Conservation (phyloP, 768 basidiomycete genomes). For the Lactifluus rugatus region DNA sequence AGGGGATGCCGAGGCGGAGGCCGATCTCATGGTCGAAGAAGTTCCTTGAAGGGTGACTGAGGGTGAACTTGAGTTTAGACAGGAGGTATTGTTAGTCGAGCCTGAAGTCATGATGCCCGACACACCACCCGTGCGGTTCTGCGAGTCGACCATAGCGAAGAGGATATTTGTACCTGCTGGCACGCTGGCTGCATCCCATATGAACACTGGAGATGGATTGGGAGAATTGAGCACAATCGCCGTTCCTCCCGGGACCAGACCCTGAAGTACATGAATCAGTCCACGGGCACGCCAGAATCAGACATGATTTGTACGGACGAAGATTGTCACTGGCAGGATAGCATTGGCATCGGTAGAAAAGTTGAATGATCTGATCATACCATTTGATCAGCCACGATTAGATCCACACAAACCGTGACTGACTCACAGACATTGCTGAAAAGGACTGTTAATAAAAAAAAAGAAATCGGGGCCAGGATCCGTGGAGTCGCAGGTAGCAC, state of each 20-base stretch:
- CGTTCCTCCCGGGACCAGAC: constrained; percentile 54
- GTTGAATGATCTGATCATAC: not conserved
- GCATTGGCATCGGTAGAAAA: constrained; percentile 35
- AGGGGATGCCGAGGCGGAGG: not conserved
- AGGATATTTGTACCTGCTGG: constrained; percentile 48
- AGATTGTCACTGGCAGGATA: constrained; percentile 43
- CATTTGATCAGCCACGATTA: not conserved
- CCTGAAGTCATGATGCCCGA: constrained; percentile 44
- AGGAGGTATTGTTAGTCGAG: constrained; percentile 38
- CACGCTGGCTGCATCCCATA: constrained; percentile 47
- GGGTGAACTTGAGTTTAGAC: constrained; percentile 44
- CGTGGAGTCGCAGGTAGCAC: constrained; percentile 39
- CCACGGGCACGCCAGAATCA: not conserved
- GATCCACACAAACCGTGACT: not conserved
- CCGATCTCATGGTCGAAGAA: not conserved
- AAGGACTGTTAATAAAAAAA: constrained; percentile 41
- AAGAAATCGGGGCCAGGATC: constrained; percentile 37
- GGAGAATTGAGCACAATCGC: constrained; percentile 37
- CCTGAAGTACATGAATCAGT: constrained; percentile 30
- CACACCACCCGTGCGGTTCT: constrained; percentile 46
- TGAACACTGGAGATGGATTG: constrained; percentile 30
- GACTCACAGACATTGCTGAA: constrained; percentile 53
- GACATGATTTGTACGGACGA: constrained; percentile 29
- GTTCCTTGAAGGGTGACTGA: constrained; percentile 33
- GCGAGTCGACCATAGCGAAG: constrained; percentile 45